Conservation (phyloP, 306 rosid species). For the Castanea mollissima region DNA sequence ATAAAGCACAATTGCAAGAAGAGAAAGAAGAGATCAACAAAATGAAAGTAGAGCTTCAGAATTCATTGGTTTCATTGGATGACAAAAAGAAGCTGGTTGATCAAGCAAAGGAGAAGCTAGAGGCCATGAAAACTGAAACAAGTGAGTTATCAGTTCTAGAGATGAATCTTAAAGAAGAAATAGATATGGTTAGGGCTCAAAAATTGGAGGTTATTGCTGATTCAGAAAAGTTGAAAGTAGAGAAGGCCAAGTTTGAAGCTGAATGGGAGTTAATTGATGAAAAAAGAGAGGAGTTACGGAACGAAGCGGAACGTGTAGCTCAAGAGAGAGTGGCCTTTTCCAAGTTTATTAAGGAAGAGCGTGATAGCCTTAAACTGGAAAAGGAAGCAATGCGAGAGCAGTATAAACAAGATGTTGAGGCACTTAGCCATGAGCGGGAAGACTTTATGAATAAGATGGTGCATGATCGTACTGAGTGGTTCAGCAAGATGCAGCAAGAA, state of each 20-base stretch:
- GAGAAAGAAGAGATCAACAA: conserved; percentile 64
- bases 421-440: conserved; percentile 75
- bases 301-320: conserved; percentile 62
- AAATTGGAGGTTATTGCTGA: conserved; percentile 71
- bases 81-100: conserved; percentile 58
- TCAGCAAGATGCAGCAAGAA: conserved; percentile 86
- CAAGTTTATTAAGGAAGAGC: conserved; percentile 69
- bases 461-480: conserved; percentile 79
- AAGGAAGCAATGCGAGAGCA: conserved; percentile 65
- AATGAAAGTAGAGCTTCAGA: conserved; percentile 62
- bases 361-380: conserved; percentile 63
- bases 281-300: conserved; percentile 67
- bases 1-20: conserved; percentile 51
- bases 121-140: conserved; percentile 70
- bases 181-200: conserved; percentile 78
- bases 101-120: conserved; percentile 57
- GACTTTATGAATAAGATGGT: conserved; percentile 86
- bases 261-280: conserved; percentile 98
- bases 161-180: conserved; percentile 87
- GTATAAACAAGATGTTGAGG: conserved; percentile 58
- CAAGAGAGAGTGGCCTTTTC: conserved; percentile 69
- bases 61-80: conserved; percentile 57
- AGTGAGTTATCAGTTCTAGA: conserved; percentile 73
- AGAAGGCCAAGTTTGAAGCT: conserved; percentile 88
- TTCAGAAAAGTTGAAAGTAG: conserved; percentile 67